Percentiles rank a stretch among this genome's conserved stretches.
These are phyloP conservation scores for Bipolaris sorokiniana DNA, from an alignment of 2,329 filamentous ascomycete genomes.

Conservation along the genomic window DNA sequence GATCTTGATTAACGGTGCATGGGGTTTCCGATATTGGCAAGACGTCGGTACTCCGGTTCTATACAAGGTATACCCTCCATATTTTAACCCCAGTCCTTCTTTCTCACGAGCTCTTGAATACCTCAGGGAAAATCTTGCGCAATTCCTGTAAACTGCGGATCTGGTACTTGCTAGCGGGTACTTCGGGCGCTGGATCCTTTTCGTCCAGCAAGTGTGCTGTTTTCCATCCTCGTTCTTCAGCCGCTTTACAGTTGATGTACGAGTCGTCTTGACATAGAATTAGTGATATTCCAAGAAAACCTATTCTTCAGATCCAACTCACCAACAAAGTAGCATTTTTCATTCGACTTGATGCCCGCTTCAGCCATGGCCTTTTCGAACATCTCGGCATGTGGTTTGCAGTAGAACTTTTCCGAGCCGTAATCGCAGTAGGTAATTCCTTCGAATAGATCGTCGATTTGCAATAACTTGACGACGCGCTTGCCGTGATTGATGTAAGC, in stretches of 20 bases:
- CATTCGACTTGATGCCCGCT: slow-evolving; percentile 69
- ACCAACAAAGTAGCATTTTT: slow-evolving; percentile 94
- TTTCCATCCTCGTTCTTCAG: slow-evolving; percentile 82
- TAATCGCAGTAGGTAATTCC: slow-evolving; percentile 97
- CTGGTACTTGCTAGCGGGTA: slow-evolving; percentile 73
- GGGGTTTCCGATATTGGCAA: not conserved
- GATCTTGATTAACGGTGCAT: not conserved
- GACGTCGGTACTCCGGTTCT: not conserved
- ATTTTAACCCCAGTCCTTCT: not conserved
- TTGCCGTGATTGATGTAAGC: slow-evolving; percentile 89
- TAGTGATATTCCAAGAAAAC: slow-evolving; percentile 11
- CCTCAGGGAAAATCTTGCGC: slow-evolving; percentile 75
- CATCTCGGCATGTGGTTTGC: slow-evolving; percentile 85
- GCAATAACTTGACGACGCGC: slow-evolving; percentile 79
- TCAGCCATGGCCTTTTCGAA: slow-evolving; percentile 88
- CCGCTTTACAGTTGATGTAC: slow-evolving; percentile 77
- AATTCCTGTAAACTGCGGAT: slow-evolving; percentile 79
- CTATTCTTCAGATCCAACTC: slow-evolving; percentile 46
- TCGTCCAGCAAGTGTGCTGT: slow-evolving; percentile 85
- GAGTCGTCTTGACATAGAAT: slow-evolving; percentile 74
- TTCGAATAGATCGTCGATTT: slow-evolving; percentile 87
- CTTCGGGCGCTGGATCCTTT: slow-evolving; percentile 66
- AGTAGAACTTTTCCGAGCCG: slow-evolving; percentile 71
- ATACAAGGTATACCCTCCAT: not conserved
- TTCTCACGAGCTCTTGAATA: slow-evolving; percentile 69